These are phyloP conservation scores for Coemansia sp. DNA, from an alignment of 192 early-diverging fungal species.

Conservation along the genomic window DNA sequence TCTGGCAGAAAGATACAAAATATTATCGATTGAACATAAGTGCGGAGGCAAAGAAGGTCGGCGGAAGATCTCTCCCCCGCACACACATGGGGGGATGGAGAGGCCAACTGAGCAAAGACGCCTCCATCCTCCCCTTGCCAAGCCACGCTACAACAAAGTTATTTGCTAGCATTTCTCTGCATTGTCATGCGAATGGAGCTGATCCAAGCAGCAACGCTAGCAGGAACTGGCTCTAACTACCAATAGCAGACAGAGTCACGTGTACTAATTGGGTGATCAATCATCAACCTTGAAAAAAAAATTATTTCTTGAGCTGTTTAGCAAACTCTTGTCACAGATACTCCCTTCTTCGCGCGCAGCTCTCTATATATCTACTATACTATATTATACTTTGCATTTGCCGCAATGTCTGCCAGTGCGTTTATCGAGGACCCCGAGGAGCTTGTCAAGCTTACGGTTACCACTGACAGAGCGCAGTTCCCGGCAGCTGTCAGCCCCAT, in stretches of 20 bases:
- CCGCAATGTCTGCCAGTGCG: constrained; percentile 32
- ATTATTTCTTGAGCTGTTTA: background rate
- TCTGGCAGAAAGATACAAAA: background rate
- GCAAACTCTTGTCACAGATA: background rate
- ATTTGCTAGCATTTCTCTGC: background rate
- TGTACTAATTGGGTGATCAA: constrained; percentile 1
- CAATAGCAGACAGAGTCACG: background rate
- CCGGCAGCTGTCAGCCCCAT: constrained; percentile 52
- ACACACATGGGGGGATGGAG: background rate
- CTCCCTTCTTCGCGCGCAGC: background rate
- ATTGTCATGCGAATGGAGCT: background rate
- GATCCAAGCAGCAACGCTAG: background rate
- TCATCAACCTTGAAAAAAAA: background rate
- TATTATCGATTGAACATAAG: constrained; percentile 9
- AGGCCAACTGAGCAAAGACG: background rate
- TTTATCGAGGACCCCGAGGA: constrained; percentile 47
- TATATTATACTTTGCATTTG: background rate
- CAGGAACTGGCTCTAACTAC: background rate
- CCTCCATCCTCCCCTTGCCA: background rate
- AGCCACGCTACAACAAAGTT: background rate
- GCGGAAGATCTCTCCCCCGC: background rate
- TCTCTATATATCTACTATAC: background rate
- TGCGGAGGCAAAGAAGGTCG: constrained; percentile 3
- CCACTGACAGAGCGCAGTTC: constrained; percentile 36
- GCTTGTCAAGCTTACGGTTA: constrained; percentile 48